A percentile compares a stretch with the other conserved stretches of the same genome.
These are phyloP conservation scores for Lepraria neglecta DNA, from an alignment of 495 filamentous ascomycete species.

Conservation along the genomic window DNA sequence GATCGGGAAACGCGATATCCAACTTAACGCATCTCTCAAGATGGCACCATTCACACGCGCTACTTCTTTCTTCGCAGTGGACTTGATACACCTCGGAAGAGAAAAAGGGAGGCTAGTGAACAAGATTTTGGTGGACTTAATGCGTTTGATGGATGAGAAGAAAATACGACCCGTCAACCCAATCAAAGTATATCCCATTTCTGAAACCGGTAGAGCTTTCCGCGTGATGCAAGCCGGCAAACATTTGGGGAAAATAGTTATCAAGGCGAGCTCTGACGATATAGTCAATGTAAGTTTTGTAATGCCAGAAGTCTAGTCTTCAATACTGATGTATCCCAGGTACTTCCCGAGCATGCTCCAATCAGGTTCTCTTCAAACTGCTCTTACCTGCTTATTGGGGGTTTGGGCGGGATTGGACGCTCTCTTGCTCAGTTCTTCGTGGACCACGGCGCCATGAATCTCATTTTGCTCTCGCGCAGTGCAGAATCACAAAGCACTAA, in stretches of 20 bases:
- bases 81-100: conserved; percentile 24
- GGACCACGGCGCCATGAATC: conserved; percentile 28
- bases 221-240: conserved; percentile 45
- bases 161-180: conserved; percentile 5
- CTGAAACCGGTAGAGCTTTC: conserved; percentile 43
- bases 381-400: conserved; percentile 36
- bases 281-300: too few species aligned
- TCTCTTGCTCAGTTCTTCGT: conserved; percentile 30
- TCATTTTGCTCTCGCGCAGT: conserved; percentile 31
- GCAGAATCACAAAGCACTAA: background rate
- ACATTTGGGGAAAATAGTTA: too few species aligned
- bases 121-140: background rate
- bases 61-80: conserved; percentile 41
- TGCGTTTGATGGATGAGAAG: conserved; percentile 3
- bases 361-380: conserved; percentile 6
- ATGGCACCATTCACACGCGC: conserved; percentile 35
- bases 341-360: background rate
- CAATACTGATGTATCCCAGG: background rate
- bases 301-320: conserved; percentile 21
- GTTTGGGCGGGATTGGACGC: conserved; percentile 34
- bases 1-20: conserved; percentile 50
- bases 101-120: background rate
- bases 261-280: too few species aligned
- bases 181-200: conserved; percentile 21
- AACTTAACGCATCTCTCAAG: conserved; percentile 27